Base-by-base conservation (phyloP, 2,329 filamentous ascomycete species). In the Ascocoryne sarcoides region DNA sequence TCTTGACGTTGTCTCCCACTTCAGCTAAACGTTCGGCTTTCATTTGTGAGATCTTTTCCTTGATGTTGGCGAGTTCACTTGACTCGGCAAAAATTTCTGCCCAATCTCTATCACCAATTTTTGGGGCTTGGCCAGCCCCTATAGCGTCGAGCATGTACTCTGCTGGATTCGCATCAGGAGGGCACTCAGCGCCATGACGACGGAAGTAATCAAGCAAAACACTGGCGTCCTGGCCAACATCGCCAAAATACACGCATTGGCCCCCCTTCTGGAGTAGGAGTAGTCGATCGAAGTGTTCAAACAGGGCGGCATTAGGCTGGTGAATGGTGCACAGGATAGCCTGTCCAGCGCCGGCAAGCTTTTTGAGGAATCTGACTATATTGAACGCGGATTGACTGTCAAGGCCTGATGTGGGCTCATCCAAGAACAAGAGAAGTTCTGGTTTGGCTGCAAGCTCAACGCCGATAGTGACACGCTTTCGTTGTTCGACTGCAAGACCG, bases 311-410 rank as follows among this genome's bases (percentile, higher is more conserved):
- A 37, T 78, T 81, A 0, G 79, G 79, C 49, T 84, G 80, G 62
- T 84, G 79, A 39, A 84, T 83, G 0, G 79, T 84, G 54, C 78
- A 82, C 2, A 84, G 64, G 49, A 84, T 77, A 15, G 79, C 79
- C 53, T 84, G 79, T 1, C 79, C 80, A 17, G 76, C 75, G 39
- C 66, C 62, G 49, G 73, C 70, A 2, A 78, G 63, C 53, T 76
- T 78, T 28, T 68, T 68, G 15, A 78, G 61, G 62, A 78, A 75
- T 39, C 71, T 68, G 31, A 76, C 70, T 39, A 77, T 77, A 51
- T 76, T 76, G 61, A 74, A 77, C 9, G 74, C 72, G 44, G 65
- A 68, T 49, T 76, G 72, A 20, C 67, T 71, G 52, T 78, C 74
- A 12, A 78, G 65, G 49, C 74, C 74, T 29, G 67, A 71, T 2